phyloP scores from a whole-genome alignment of 1,139 yeast genomes.

The Scheffersomyces illinoinensis region DNA sequence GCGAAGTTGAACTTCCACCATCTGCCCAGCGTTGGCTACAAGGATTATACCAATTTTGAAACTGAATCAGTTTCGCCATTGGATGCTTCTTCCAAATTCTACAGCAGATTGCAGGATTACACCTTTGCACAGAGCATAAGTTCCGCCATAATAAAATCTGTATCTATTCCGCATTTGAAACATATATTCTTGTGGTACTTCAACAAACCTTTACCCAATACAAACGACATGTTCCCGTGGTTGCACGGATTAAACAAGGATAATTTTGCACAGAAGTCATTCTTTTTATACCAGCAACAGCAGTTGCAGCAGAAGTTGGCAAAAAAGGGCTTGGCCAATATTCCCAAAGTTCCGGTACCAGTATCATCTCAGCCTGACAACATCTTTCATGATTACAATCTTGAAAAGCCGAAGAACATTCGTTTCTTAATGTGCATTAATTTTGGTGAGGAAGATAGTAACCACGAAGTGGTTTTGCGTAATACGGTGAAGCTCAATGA shows the following conservation, averaged over 20 bases:
- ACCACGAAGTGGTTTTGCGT: constrained; percentile 32
- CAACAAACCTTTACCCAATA: constrained; percentile 61
- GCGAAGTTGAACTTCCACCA: constrained; percentile 31
- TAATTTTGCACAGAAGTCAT: constrained; percentile 51
- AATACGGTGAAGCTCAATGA: constrained; percentile 66
- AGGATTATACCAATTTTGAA: background rate
- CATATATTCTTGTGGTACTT: constrained; percentile 48
- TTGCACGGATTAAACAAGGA: constrained; percentile 68
- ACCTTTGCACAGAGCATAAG: background rate
- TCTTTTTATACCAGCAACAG: constrained; percentile 34
- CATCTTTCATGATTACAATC: constrained; percentile 4
- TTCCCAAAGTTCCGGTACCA: background rate
- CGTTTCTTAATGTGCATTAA: constrained; percentile 56
- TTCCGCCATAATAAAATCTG: constrained; percentile 17
- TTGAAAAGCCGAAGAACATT: constrained; percentile 18
- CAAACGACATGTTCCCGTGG: constrained; percentile 84
- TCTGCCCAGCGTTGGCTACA: background rate
- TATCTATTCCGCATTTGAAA: constrained; percentile 30
- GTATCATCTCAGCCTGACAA: background rate
- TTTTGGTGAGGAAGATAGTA: constrained; percentile 26
- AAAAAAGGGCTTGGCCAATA: background rate
- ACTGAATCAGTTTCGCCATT: constrained; percentile 22
- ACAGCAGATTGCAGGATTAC: constrained; percentile 5
- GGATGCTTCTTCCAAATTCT: constrained; percentile 23
- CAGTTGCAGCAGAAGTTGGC: constrained; percentile 7